Conservation (phyloP, 1,284 basidiomycete species). For the Ustilago bromivora region DNA sequence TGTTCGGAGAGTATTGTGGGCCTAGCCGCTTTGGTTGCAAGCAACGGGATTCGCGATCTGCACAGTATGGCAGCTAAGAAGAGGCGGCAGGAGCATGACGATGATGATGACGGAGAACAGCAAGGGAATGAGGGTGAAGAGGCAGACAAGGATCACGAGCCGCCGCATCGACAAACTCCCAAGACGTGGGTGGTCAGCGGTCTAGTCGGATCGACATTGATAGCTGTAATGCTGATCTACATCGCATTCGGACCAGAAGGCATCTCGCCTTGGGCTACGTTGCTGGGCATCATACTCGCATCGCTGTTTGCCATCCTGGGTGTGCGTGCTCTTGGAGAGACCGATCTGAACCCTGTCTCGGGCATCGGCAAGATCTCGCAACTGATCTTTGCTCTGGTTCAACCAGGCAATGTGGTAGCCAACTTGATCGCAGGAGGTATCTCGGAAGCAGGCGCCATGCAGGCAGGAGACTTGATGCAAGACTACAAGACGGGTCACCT, state of each 20-base stretch:
- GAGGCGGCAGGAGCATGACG: conserved; percentile 56
- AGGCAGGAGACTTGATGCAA: conserved; percentile 98
- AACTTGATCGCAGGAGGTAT: conserved; percentile 97
- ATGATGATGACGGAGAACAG: conserved; percentile 55
- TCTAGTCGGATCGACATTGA: conserved; percentile 75
- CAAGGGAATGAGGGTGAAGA: conserved; percentile 72
- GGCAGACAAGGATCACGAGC: conserved; percentile 77
- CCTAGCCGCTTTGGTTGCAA: conserved; percentile 37
- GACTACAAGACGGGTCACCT: conserved; percentile 95
- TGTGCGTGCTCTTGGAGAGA: conserved; percentile 65
- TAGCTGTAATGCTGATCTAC: conserved; percentile 86
- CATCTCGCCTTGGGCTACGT: conserved; percentile 92
- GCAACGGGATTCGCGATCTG: conserved; percentile 38
- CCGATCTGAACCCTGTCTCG: conserved; percentile 74
- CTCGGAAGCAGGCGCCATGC: conserved; percentile 93
- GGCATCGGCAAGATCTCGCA: conserved; percentile 95
- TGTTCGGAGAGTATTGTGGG: conserved; percentile 82
- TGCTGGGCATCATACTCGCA: conserved; percentile 85
- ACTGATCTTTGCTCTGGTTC: conserved; percentile 90
- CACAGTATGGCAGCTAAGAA: conserved; percentile 23
- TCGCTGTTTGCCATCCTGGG: conserved; percentile 85
- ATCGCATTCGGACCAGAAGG: conserved; percentile 86
- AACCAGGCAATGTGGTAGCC: conserved; percentile 86
- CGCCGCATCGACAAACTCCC: conserved; percentile 84
- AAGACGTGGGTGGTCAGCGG: conserved; percentile 81